These are phyloP conservation scores for Trichophaea hybrida DNA, from an alignment of 2,329 filamentous ascomycete genomes.

Conservation along the genomic window DNA sequence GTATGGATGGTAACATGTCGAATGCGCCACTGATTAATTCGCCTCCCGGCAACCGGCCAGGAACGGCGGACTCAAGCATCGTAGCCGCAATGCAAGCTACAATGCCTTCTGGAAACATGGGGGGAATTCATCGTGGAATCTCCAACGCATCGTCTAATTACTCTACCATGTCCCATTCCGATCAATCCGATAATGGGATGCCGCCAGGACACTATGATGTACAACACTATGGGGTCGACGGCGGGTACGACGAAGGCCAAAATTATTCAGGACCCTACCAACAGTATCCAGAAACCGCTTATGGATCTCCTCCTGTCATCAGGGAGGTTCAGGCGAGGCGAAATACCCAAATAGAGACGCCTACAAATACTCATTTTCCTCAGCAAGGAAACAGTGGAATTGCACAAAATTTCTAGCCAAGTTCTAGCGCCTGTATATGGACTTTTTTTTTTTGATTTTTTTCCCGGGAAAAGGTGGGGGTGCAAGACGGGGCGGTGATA, in stretches of 20 bases:
- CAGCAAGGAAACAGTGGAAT: slow-evolving; percentile 85
- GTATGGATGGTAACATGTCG: slow-evolving; percentile 32
- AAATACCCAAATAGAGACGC: slow-evolving; percentile 89
- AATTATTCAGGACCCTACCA: slow-evolving; percentile 38
- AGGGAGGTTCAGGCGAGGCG: slow-evolving; percentile 81
- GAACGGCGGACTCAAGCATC: slow-evolving; percentile 39
- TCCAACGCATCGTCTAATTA: slow-evolving; percentile 96
- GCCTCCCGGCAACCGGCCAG: slow-evolving; percentile 35
- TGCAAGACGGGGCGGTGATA: background rate
- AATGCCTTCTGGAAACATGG: slow-evolving; percentile 31
- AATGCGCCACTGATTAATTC: slow-evolving; percentile 47
- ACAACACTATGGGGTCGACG: slow-evolving; percentile 35
- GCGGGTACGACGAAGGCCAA: slow-evolving; percentile 43
- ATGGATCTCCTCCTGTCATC: slow-evolving; percentile 55
- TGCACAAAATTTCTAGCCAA: slow-evolving; percentile 79
- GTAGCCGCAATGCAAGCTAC: slow-evolving; percentile 68
- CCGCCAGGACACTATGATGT: slow-evolving; percentile 28
- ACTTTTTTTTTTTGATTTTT: too few species aligned
- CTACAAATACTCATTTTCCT: slow-evolving; percentile 56
- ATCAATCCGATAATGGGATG: slow-evolving; percentile 38
- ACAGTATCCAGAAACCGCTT: slow-evolving; percentile 32
- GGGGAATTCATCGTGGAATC: slow-evolving; percentile 71
- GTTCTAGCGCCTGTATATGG: too few species aligned
- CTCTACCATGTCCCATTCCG: slow-evolving; percentile 64
- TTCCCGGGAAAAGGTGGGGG: too few species aligned